A percentile compares a stretch with the other conserved stretches of the same genome.
Evolutionary conservation across 495 filamentous ascomycete species (phyloP).

Genomic region (Staphylotrichum longicolle): DNA sequence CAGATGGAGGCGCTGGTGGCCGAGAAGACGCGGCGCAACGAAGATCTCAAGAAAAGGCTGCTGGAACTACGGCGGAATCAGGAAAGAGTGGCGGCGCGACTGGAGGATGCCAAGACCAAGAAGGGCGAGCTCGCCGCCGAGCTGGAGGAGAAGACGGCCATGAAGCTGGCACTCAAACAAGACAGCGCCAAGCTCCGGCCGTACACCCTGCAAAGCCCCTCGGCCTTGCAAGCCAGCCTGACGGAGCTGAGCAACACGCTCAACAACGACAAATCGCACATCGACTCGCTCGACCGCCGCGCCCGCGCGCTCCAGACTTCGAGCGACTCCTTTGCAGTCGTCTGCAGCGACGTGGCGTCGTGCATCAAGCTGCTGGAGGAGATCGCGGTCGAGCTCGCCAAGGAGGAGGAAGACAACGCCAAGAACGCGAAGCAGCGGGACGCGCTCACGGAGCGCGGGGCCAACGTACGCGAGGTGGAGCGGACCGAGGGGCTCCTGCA

Average conservation of each 20-base stretch:
- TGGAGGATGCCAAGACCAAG: slow-evolving; percentile 72
- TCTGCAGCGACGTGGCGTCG: slow-evolving; percentile 75
- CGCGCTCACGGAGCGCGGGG: slow-evolving; percentile 79
- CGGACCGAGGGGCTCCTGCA: slow-evolving; percentile 77
- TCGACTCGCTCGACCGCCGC: slow-evolving; percentile 81
- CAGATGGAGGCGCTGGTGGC: slow-evolving; percentile 73
- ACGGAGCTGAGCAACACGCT: slow-evolving; percentile 77
- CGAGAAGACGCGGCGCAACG: slow-evolving; percentile 78
- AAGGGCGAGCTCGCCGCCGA: slow-evolving; percentile 66
- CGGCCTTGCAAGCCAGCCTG: slow-evolving; percentile 75
- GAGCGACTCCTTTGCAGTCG: slow-evolving; percentile 80
- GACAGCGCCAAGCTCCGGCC: slow-evolving; percentile 86
- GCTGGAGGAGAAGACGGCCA: slow-evolving; percentile 77
- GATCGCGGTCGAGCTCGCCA: slow-evolving; percentile 73
- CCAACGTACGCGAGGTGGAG: slow-evolving; percentile 87
- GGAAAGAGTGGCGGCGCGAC: slow-evolving; percentile 70
- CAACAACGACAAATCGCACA: slow-evolving; percentile 70
- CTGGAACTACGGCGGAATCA: slow-evolving; percentile 74
- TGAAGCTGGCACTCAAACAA: slow-evolving; percentile 56
- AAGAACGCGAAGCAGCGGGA: slow-evolving; percentile 79
- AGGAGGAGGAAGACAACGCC: slow-evolving; percentile 83
- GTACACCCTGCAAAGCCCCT: slow-evolving; percentile 85
- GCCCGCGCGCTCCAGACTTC: slow-evolving; percentile 88
- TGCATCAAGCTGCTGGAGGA: slow-evolving; percentile 89
- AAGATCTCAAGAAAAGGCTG: slow-evolving; percentile 76